Conservation (phyloP, 2,329 filamentous ascomycete species). For the Colletotrichum sp. region DNA sequence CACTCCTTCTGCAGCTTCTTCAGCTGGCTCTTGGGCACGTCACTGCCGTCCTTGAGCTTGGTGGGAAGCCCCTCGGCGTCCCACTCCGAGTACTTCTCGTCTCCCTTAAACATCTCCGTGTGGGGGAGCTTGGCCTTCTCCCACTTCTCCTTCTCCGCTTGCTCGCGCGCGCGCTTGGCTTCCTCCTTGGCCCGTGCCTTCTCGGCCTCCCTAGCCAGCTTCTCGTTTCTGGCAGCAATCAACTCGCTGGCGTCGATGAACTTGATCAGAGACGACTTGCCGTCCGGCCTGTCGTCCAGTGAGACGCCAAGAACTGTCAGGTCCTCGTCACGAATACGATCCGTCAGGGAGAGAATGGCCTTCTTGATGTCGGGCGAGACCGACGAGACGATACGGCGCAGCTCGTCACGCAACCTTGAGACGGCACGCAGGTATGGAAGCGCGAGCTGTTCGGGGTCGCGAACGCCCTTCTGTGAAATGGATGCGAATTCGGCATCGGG, state of each 20-base stretch:
- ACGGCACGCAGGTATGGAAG: slow-evolving; percentile 61
- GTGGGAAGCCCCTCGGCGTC: slow-evolving; percentile 83
- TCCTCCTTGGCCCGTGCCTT: slow-evolving; percentile 62
- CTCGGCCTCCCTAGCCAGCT: slow-evolving; percentile 66
- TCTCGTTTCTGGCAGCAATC: slow-evolving; percentile 64
- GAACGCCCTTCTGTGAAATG: slow-evolving; percentile 48
- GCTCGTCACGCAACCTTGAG: slow-evolving; percentile 64
- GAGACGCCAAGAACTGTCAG: slow-evolving; percentile 86
- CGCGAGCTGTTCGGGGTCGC: slow-evolving; percentile 58
- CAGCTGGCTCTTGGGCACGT: slow-evolving; percentile 77
- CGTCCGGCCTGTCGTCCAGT: slow-evolving; percentile 79
- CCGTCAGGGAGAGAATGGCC: slow-evolving; percentile 77
- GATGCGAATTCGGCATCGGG: slow-evolving; percentile 53
- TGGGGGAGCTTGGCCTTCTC: slow-evolving; percentile 63
- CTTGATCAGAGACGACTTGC: slow-evolving; percentile 74
- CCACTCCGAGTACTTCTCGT: slow-evolving; percentile 74
- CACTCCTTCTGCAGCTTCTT: slow-evolving; percentile 92
- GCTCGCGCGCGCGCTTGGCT: slow-evolving; percentile 54
- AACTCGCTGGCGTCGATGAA: slow-evolving; percentile 64
- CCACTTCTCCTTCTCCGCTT: slow-evolving; percentile 57
- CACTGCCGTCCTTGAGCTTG: slow-evolving; percentile 77
- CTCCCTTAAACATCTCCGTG: slow-evolving; percentile 60
- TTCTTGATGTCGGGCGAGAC: slow-evolving; percentile 63
- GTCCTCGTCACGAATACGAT: slow-evolving; percentile 79
- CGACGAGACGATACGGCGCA: slow-evolving; percentile 59